Conservation (phyloP, 169 alveolate genomes). For the Theileria orientalis region DNA sequence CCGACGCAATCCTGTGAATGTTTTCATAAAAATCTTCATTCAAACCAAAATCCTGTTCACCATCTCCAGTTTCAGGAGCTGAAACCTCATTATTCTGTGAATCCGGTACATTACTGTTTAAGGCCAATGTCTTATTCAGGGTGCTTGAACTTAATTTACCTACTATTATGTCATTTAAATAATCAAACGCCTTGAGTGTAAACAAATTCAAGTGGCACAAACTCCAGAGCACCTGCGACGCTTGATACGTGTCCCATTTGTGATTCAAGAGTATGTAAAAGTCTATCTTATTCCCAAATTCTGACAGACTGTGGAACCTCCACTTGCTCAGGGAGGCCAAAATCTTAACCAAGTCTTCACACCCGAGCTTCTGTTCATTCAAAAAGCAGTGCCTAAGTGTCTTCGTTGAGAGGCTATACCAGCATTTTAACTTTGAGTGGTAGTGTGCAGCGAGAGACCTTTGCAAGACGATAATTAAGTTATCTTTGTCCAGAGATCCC, state of each 20-base stretch:
- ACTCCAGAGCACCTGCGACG: slow-evolving; percentile 61
- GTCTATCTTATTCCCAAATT: slow-evolving; percentile 34
- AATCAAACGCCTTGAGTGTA: slow-evolving; percentile 38
- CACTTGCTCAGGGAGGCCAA: slow-evolving; percentile 57
- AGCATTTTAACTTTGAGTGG: slow-evolving; percentile 10
- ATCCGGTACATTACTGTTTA: background rate
- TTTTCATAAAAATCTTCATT: slow-evolving; percentile 14
- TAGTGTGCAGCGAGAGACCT: slow-evolving; percentile 47
- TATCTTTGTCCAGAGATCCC: slow-evolving; percentile 18
- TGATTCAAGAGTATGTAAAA: slow-evolving; percentile 24
- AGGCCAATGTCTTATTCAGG: background rate
- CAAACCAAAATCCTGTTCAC: background rate
- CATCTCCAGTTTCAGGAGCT: slow-evolving; percentile 1
- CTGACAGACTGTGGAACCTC: slow-evolving; percentile 33
- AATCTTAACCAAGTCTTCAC: slow-evolving; percentile 41
- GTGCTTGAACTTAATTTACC: background rate
- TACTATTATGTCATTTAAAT: slow-evolving; percentile 30
- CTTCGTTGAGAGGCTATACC: slow-evolving; percentile 34
- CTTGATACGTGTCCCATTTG: slow-evolving; percentile 17
- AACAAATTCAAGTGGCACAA: slow-evolving; percentile 36
- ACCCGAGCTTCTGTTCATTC: slow-evolving; percentile 17
- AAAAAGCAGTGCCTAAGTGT: slow-evolving; percentile 42
- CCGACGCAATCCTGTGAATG: slow-evolving; percentile 37
- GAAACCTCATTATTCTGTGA: background rate
- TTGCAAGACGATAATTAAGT: slow-evolving; percentile 36